phyloP scores from a whole-genome alignment of 768 basidiomycete genomes.

The Termitomyces sp. region DNA sequence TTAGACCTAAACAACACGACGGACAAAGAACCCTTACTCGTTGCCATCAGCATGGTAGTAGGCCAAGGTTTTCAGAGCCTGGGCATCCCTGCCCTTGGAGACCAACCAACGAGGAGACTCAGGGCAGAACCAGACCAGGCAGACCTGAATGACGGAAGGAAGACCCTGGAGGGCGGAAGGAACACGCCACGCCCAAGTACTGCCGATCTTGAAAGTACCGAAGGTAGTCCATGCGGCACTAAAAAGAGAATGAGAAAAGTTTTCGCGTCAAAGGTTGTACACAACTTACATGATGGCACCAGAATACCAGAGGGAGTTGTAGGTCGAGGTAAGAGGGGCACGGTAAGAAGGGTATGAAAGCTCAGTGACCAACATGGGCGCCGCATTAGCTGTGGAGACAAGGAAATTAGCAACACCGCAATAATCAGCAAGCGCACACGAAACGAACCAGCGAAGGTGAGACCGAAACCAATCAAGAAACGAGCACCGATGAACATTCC shows the following conservation, averaged over 20 bases:
- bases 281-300: conserved; percentile 59
- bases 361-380: conserved; percentile 84
- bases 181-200: conserved; percentile 80
- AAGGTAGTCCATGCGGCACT: conserved; percentile 85
- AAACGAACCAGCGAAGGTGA: conserved; percentile 60
- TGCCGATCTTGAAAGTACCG: conserved; percentile 70
- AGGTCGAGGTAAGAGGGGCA: conserved; percentile 71
- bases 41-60: conserved; percentile 85
- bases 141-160: conserved; percentile 67
- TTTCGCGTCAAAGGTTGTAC: not conserved
- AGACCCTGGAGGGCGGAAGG: conserved; percentile 72
- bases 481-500: conserved; percentile 83
- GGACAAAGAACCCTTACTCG: conserved; percentile 30
- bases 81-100: conserved; percentile 66
- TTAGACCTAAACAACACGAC: not conserved
- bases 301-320: conserved; percentile 86
- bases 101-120: conserved; percentile 87
- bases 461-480: conserved; percentile 75
- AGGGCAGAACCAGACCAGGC: conserved; percentile 66
- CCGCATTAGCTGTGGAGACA: conserved; percentile 52
- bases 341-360: conserved; percentile 84
- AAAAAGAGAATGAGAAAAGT: conserved; percentile 33
- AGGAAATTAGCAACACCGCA: conserved; percentile 1
- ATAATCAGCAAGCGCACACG: conserved; percentile 10
- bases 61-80: conserved; percentile 70